A percentile compares a stretch with the other conserved stretches of the same genome.
Evolutionary conservation across 2,329 filamentous ascomycete species (phyloP).

Genomic region (Magnaporthiopsis rhizophila): DNA sequence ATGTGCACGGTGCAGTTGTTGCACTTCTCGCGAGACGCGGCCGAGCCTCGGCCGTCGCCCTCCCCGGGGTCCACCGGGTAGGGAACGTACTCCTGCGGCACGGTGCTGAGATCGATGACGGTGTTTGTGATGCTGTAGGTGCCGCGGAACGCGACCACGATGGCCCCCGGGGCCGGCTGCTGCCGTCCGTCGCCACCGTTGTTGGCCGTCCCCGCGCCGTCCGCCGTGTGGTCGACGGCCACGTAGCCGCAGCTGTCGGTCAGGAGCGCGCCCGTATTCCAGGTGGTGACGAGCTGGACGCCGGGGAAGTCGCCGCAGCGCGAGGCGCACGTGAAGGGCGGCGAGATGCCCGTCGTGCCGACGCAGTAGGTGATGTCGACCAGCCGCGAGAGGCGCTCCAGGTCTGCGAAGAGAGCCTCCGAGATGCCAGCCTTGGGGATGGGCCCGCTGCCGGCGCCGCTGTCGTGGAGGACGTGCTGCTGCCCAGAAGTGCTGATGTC

Average conservation of each 20-base stretch:
- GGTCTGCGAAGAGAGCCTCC: conserved; percentile 60
- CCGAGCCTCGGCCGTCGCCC: conserved; percentile 21
- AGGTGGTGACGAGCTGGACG: conserved; percentile 74
- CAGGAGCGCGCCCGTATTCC: conserved; percentile 81
- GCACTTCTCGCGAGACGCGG: conserved; percentile 45
- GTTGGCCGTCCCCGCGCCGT: conserved; percentile 10
- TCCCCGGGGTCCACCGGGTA: conserved; percentile 54
- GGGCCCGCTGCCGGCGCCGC: neutral
- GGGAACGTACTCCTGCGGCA: conserved; percentile 84
- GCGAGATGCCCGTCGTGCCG: conserved; percentile 69
- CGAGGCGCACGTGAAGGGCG: conserved; percentile 78
- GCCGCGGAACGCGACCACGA: conserved; percentile 85
- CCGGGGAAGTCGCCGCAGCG: conserved; percentile 76
- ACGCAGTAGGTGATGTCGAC: conserved; percentile 96
- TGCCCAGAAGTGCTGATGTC: conserved; percentile 3
- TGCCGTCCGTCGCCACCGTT: no score
- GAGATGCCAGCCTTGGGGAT: conserved; percentile 36
- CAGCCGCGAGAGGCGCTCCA: conserved; percentile 82
- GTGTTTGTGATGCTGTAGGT: conserved; percentile 93
- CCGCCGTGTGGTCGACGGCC: conserved; percentile 63
- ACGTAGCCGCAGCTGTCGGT: conserved; percentile 93
- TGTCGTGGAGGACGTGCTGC: neutral
- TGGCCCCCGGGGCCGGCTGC: conserved; percentile 27
- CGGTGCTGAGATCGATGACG: conserved; percentile 79
- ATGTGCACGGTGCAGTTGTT: conserved; percentile 85